These are phyloP conservation scores for Phytophthora europaea DNA, from an alignment of 352 stramenopile species.

Conservation along the genomic window DNA sequence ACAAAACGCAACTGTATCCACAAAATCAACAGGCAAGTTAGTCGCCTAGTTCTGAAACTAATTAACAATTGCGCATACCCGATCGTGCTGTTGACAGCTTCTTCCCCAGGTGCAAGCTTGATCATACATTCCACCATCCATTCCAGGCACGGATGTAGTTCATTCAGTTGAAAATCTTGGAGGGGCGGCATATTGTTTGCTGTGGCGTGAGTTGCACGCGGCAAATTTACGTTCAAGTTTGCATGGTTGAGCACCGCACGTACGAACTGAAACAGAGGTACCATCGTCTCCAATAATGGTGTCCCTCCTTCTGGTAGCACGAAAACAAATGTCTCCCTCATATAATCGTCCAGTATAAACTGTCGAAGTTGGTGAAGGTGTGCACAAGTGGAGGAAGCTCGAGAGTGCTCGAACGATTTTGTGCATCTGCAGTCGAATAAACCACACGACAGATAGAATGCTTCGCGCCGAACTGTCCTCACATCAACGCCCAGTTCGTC, in stretches of 20 bases:
- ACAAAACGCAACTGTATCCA: slow-evolving; percentile 65
- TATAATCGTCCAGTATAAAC: slow-evolving; percentile 72
- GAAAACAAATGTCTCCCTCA: slow-evolving; percentile 58
- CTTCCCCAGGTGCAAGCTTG: slow-evolving; percentile 34
- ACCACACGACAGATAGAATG: slow-evolving; percentile 83
- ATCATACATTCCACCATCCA: slow-evolving; percentile 52
- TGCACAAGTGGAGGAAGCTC: slow-evolving; percentile 11
- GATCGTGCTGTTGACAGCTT: slow-evolving; percentile 37
- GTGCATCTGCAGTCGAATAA: slow-evolving; percentile 74
- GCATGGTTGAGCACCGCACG: slow-evolving; percentile 74
- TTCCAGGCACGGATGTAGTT: slow-evolving; percentile 42
- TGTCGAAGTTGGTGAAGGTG: slow-evolving; percentile 53
- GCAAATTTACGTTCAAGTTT: slow-evolving; percentile 51
- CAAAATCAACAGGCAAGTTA: slow-evolving; percentile 16
- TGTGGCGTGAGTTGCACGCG: slow-evolving; percentile 1
- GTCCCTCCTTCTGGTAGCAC: slow-evolving; percentile 27
- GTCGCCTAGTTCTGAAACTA: slow-evolving; percentile 1
- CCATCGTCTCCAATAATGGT: slow-evolving; percentile 66
- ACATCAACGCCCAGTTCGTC: slow-evolving; percentile 45
- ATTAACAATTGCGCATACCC: slow-evolving; percentile 17
- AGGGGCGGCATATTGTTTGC: background rate
- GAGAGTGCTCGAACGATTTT: slow-evolving; percentile 71
- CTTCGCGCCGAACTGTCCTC: slow-evolving; percentile 69
- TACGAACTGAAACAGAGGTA: slow-evolving; percentile 75
- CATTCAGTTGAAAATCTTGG: slow-evolving; percentile 43